phyloP scores from a whole-genome alignment of 2,329 filamentous ascomycete species.

The Eutypella sp. region DNA sequence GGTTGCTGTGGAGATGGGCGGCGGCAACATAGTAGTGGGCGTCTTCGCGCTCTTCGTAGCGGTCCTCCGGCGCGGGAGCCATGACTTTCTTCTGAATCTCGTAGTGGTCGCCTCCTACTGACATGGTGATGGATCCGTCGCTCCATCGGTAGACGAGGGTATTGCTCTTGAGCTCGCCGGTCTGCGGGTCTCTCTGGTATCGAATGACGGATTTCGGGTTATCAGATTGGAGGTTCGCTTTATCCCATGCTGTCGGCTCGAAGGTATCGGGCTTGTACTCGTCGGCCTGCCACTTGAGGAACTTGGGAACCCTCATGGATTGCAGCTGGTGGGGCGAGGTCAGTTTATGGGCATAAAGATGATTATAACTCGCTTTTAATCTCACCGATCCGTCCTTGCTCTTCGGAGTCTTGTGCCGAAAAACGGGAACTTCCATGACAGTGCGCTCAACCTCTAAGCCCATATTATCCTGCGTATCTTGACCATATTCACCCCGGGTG shows the following conservation, averaged over 20 bases:
- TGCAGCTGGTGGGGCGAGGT: constrained; percentile 49
- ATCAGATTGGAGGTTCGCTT: constrained; percentile 48
- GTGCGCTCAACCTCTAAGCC: constrained; percentile 47
- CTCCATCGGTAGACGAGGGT: constrained; percentile 72
- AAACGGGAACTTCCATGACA: constrained; percentile 60
- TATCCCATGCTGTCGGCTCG: constrained; percentile 52
- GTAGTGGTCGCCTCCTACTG: constrained; percentile 72
- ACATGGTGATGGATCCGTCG: constrained; percentile 70
- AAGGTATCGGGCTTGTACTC: constrained; percentile 64
- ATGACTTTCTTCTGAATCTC: constrained; percentile 67
- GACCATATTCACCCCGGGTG: no score
- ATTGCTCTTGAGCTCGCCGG: constrained; percentile 66
- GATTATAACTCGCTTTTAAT: constrained; percentile 4
- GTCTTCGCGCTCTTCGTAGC: constrained; percentile 64
- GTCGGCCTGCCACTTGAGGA: constrained; percentile 64
- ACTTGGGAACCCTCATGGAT: constrained; percentile 65
- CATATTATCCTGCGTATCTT: constrained; percentile 31
- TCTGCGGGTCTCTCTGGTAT: constrained; percentile 63
- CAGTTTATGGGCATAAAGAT: neutral
- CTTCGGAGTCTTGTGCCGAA: constrained; percentile 65
- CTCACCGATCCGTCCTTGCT: constrained; percentile 65
- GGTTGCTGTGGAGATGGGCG: constrained; percentile 61
- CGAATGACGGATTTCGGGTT: constrained; percentile 62
- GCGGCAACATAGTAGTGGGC: constrained; percentile 72
- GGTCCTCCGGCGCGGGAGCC: constrained; percentile 54